Evolutionary conservation across 495 filamentous ascomycete species (phyloP).

Genomic region (Lentithecium fluviatile): DNA sequence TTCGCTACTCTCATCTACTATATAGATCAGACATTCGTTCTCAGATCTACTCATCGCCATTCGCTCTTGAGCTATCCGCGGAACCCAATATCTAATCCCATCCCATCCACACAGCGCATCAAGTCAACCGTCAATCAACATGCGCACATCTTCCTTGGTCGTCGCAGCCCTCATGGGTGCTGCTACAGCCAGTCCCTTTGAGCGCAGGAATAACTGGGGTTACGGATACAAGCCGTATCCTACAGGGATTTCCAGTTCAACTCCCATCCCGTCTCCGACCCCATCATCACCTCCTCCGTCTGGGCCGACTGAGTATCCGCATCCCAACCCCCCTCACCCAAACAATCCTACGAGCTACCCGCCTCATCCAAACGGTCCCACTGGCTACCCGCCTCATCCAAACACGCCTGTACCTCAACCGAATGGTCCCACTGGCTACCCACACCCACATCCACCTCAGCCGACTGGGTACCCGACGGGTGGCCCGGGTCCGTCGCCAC

Average conservation of each 20-base stretch:
- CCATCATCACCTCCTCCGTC: neutral
- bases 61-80: constrained; percentile 24
- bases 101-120: neutral
- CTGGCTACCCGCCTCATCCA: neutral
- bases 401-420: neutral
- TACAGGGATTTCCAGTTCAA: constrained; percentile 4
- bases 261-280: neutral
- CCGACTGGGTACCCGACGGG: constrained; percentile 18
- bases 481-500: neutral
- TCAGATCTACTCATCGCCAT: constrained; percentile 19
- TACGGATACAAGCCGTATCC: constrained; percentile 16
- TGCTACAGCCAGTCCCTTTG: constrained; percentile 28
- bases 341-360: neutral
- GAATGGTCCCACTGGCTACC: neutral
- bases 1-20: constrained; percentile 24
- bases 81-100: constrained; percentile 23
- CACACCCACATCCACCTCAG: constrained; percentile 15
- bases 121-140: constrained; percentile 15
- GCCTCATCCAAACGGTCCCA: neutral
- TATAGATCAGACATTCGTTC: constrained; percentile 28
- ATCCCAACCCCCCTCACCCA: neutral
- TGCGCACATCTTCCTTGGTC: constrained; percentile 26
- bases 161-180: constrained; percentile 30
- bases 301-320: neutral
- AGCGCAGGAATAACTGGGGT: constrained; percentile 18